Conservation (phyloP, 108 stramenopile species). For the Pinguiococcus pyrenoidosus region DNA sequence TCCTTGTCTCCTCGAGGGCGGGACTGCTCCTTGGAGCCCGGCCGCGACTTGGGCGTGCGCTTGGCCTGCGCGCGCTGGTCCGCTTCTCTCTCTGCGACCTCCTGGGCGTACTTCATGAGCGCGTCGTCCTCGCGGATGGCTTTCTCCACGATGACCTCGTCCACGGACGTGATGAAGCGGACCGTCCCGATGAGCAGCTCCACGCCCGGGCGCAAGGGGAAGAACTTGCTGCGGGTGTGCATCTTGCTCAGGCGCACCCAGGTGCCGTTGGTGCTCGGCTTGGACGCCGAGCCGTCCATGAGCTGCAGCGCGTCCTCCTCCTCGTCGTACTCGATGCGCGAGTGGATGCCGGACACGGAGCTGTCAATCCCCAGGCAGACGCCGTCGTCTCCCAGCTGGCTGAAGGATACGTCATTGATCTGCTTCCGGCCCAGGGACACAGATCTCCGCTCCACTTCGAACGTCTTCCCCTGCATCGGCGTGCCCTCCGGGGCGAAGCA, state of each 20-base stretch:
- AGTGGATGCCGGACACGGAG: conserved; percentile 38
- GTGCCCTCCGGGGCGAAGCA: conserved; percentile 47
- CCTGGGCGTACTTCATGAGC: no score
- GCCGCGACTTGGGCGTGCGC: no score
- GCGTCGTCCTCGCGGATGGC: no score
- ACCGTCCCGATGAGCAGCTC: conserved; percentile 24
- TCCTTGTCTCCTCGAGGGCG: no score
- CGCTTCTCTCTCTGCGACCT: no score
- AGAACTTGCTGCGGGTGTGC: conserved; percentile 14
- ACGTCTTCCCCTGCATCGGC: conserved; percentile 34
- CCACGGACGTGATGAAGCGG: conserved; percentile 1
- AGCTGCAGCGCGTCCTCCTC: conserved; percentile 14
- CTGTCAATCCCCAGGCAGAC: conserved; percentile 28
- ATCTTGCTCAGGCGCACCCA: conserved; percentile 36
- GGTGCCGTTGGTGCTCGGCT: conserved; percentile 37
- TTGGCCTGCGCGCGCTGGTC: no score
- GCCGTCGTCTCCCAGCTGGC: conserved; percentile 8
- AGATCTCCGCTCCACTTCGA: conserved; percentile 11
- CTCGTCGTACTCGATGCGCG: conserved; percentile 27
- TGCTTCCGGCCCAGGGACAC: conserved; percentile 35
- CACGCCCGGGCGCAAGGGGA: not conserved
- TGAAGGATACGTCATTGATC: conserved; percentile 30
- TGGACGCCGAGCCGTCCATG: conserved; percentile 15
- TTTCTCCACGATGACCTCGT: not conserved
- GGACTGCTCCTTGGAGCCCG: no score